phyloP scores from a whole-genome alignment of 2,329 filamentous ascomycete genomes.

The Exophiala sp. region DNA sequence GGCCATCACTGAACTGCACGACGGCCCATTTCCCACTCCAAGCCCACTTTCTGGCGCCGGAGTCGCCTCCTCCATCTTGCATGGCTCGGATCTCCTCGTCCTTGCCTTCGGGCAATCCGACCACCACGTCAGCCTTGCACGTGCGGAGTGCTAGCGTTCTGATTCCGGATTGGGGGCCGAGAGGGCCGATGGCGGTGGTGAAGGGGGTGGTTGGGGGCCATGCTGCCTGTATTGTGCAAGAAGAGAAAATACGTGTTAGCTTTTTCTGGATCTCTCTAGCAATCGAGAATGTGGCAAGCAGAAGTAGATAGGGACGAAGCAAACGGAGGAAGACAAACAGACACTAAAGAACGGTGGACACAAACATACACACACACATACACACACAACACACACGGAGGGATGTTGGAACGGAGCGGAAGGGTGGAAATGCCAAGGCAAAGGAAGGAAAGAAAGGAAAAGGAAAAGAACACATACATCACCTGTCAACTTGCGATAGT shows the following conservation, averaged over 20 bases:
- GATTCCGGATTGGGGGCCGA: conserved; percentile 70
- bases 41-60: conserved; percentile 72
- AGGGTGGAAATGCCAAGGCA: background rate
- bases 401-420: background rate
- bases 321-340: too few species aligned
- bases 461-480: conserved; percentile 58
- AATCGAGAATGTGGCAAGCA: too few species aligned
- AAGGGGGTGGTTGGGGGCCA: conserved; percentile 91
- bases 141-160: conserved; percentile 83
- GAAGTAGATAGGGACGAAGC: too few species aligned
- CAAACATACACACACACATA: background rate
- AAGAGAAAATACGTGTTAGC: background rate
- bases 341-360: too few species aligned
- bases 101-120: conserved; percentile 72
- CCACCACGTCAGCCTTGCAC: conserved; percentile 94
- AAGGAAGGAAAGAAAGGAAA: background rate
- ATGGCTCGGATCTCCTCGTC: conserved; percentile 70
- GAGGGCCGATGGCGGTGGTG: conserved; percentile 71
- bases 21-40: conserved; percentile 97
- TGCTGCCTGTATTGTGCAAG: conserved; percentile 50
- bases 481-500: conserved; percentile 86
- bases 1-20: conserved; percentile 73
- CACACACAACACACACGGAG: too few species aligned
- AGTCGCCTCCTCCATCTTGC: conserved; percentile 66
- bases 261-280: too few species aligned